Base-by-base conservation (phyloP, 208 protist species). In the Chromosphaera perkinsii region DNA sequence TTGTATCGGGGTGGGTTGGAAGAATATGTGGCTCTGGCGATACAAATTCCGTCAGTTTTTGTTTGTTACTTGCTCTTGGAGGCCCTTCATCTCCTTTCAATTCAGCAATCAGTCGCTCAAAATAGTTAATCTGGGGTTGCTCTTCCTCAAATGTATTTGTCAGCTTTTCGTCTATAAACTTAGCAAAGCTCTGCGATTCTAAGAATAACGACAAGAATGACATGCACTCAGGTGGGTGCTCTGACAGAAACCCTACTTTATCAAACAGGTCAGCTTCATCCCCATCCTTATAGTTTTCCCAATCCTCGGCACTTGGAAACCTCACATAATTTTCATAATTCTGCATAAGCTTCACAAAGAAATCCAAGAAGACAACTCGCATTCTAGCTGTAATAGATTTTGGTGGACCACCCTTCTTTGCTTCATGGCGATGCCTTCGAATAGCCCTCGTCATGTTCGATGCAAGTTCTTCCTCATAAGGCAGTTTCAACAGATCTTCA, bases 101-200 rank as follows among this genome's bases (percentile, higher is more conserved):
- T n/a, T n/a, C n/a, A n/a, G n/a, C n/a, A n/a, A n/a, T n/a, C n/a
- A n/a, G n/a, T n/a, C n/a, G n/a, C n/a, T 66, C 60, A n/a, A 66
- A 66, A 33, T 55, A 66, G 17, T 20, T 49, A 54, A 54, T n/a
- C n/a, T n/a, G n/a, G n/a, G n/a, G 35, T 49, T 66, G 43, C 43
- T 66, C 22, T 14, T 66, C 60, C n/a, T 45, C 43, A 10, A 3
- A 22, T 27, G 42, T 26, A 27, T 55, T 31, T 9, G 49, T 45
- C 2, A 24, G 2, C n/a, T 27, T 37, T 45, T 66, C 36, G 43
- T 66, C 60, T 10, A 66, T 20, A 20, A 66, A 66, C 43, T 49
- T 42, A 10, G 39, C 14, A 47, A 66, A 66, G 9, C 43, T 49
- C 60, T 54, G 36, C 24, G 27, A 3, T 22, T 54, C 42, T 49